A percentile compares a stretch with the other conserved stretches of the same genome.
phyloP scores from a whole-genome alignment of 768 basidiomycete genomes.

The Paxillus involutus region DNA sequence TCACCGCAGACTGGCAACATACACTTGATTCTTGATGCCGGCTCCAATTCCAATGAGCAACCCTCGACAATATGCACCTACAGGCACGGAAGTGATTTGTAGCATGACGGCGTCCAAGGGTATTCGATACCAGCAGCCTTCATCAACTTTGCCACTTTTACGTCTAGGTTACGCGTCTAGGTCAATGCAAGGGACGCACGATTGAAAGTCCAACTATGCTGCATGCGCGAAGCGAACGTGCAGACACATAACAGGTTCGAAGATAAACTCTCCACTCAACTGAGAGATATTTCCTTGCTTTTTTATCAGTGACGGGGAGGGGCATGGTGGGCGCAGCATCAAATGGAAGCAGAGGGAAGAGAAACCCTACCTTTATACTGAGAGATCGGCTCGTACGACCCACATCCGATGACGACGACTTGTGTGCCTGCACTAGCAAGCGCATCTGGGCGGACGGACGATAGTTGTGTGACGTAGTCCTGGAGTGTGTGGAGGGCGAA shows the following conservation, averaged over 20 bases:
- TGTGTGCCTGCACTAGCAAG: constrained; percentile 40
- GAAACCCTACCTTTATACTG: constrained; percentile 43
- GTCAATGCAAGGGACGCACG: not conserved
- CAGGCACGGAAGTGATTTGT: no score
- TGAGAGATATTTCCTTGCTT: constrained; percentile 65
- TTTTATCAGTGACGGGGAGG: constrained; percentile 38
- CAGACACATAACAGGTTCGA: constrained; percentile 56
- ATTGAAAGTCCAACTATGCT: constrained; percentile 36
- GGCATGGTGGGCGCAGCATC: no score
- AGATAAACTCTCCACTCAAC: constrained; percentile 62
- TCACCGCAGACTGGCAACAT: no score
- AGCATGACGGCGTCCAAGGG: constrained; percentile 10
- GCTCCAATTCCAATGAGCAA: no score
- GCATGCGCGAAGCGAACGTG: constrained; percentile 56
- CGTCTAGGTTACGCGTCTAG: constrained; percentile 32
- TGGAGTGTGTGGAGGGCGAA: constrained; percentile 17
- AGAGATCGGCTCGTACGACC: constrained; percentile 51
- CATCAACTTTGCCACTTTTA: constrained; percentile 51
- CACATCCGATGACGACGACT: constrained; percentile 60
- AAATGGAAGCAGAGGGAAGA: no score
- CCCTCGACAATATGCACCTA: no score
- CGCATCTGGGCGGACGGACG: constrained; percentile 37
- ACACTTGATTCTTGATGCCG: no score
- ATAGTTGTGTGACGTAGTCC: constrained; percentile 51
- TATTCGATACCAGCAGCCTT: constrained; percentile 38